These are phyloP conservation scores for Daldinia decipiens DNA, from an alignment of 495 filamentous ascomycete species.

Conservation along the genomic window DNA sequence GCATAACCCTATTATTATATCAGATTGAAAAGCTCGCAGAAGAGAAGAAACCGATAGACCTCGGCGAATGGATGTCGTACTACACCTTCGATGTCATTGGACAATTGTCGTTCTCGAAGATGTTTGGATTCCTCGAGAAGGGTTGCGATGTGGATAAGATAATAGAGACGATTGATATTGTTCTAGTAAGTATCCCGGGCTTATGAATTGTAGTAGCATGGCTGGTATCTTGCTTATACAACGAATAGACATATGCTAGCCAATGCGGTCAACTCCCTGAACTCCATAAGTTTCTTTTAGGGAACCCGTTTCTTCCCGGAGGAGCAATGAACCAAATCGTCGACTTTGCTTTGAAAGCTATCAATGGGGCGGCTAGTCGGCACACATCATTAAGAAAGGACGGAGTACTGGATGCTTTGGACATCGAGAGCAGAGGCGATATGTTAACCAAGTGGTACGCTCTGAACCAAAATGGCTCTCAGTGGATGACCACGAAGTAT, in stretches of 20 bases:
- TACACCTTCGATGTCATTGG: slow-evolving; percentile 71
- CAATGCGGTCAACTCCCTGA: slow-evolving; percentile 53
- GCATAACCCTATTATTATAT: slow-evolving; percentile 65
- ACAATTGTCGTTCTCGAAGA: slow-evolving; percentile 63
- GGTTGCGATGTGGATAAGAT: slow-evolving; percentile 63
- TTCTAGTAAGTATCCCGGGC: slow-evolving; percentile 53
- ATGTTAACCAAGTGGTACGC: background rate
- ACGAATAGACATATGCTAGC: background rate
- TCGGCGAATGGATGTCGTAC: slow-evolving; percentile 66
- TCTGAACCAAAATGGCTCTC: background rate
- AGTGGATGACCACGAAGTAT: background rate
- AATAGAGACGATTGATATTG: slow-evolving; percentile 51
- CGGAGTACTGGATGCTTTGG: background rate
- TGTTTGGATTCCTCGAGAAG: slow-evolving; percentile 63
- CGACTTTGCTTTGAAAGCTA: background rate
- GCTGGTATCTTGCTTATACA: background rate
- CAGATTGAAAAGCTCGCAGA: slow-evolving; percentile 52
- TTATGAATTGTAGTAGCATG: background rate
- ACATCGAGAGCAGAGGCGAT: background rate
- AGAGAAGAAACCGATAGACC: slow-evolving; percentile 51
- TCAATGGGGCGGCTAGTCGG: background rate
- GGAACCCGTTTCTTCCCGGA: background rate
- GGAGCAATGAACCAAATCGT: background rate
- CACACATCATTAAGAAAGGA: background rate
- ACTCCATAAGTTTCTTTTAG: slow-evolving; percentile 22